Evolutionary conservation across 768 basidiomycete species (phyloP).

Genomic region (Termitomyces sp.): DNA sequence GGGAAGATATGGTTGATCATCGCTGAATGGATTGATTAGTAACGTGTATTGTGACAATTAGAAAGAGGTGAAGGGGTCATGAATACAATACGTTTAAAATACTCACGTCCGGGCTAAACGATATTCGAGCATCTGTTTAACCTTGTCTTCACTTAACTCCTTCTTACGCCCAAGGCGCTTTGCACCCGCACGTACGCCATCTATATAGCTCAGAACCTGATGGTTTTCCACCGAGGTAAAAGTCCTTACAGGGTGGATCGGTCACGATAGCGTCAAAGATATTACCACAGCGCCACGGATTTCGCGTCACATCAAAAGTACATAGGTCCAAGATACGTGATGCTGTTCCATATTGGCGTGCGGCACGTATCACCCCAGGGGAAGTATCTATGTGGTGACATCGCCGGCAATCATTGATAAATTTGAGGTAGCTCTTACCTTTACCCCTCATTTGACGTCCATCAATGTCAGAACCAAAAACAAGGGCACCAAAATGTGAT

Average conservation of each 20-base stretch:
- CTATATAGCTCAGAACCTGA: constrained; percentile 28
- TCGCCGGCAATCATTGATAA: neutral
- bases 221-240: neutral
- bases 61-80: neutral
- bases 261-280: constrained; percentile 94
- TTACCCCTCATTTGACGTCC: constrained; percentile 97
- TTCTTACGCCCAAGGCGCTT: constrained; percentile 74
- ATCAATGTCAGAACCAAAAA: constrained; percentile 94
- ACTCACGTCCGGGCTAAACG: constrained; percentile 41
- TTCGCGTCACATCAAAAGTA: constrained; percentile 89
- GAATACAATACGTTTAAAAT: neutral
- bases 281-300: constrained; percentile 85
- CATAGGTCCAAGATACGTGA: constrained; percentile 74
- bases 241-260: constrained; percentile 80
- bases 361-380: constrained; percentile 77
- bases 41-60: neutral
- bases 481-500: constrained; percentile 81
- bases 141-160: constrained; percentile 31
- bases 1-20: constrained; percentile 73
- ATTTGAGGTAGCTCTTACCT: constrained; percentile 34
- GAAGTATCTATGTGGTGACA: constrained; percentile 25
- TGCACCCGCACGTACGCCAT: constrained; percentile 88
- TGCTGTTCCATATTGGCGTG: constrained; percentile 76
- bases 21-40: constrained; percentile 23
- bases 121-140: constrained; percentile 31